Evolutionary conservation across 2,329 filamentous ascomycete species (phyloP).

Genomic region (Aspergillus sp.): DNA sequence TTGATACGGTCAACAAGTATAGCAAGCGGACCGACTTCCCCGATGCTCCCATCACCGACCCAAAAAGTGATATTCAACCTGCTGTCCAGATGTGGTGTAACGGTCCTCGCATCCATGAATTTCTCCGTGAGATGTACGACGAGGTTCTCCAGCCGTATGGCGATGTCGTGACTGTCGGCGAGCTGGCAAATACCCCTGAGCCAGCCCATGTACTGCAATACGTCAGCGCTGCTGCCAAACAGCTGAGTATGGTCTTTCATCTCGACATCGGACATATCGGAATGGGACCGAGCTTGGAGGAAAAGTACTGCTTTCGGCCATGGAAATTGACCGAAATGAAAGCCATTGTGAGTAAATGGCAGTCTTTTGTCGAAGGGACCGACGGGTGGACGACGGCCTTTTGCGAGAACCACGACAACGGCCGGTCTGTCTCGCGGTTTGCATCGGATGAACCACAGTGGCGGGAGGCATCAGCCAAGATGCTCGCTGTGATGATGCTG

Average conservation of each 20-base stretch:
- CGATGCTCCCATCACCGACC: constrained; percentile 53
- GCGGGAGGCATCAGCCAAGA: constrained; percentile 47
- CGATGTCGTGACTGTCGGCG: constrained; percentile 64
- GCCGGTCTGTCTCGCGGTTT: constrained; percentile 52
- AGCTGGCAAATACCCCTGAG: constrained; percentile 61
- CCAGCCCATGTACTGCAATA: constrained; percentile 55
- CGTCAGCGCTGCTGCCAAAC: constrained; percentile 53
- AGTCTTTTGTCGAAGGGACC: constrained; percentile 47
- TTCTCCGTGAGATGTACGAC: constrained; percentile 61
- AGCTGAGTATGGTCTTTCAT: constrained; percentile 66
- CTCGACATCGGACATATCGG: constrained; percentile 44
- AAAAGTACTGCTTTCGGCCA: constrained; percentile 36
- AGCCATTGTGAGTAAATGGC: constrained; percentile 45
- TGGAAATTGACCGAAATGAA: constrained; percentile 50
- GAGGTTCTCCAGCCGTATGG: constrained; percentile 47
- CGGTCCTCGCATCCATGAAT: constrained; percentile 65
- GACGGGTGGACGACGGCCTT: constrained; percentile 56
- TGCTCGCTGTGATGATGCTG: constrained; percentile 48
- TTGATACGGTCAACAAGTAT: constrained; percentile 65
- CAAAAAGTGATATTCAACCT: constrained; percentile 45
- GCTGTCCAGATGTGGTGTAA: constrained; percentile 59
- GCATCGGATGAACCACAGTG: constrained; percentile 44
- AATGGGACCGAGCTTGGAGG: constrained; percentile 43
- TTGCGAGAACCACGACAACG: constrained; percentile 61
- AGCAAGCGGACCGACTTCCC: constrained; percentile 45